phyloP scores from a whole-genome alignment of 75 land plant species.

The Isoetes taiwanensis region DNA sequence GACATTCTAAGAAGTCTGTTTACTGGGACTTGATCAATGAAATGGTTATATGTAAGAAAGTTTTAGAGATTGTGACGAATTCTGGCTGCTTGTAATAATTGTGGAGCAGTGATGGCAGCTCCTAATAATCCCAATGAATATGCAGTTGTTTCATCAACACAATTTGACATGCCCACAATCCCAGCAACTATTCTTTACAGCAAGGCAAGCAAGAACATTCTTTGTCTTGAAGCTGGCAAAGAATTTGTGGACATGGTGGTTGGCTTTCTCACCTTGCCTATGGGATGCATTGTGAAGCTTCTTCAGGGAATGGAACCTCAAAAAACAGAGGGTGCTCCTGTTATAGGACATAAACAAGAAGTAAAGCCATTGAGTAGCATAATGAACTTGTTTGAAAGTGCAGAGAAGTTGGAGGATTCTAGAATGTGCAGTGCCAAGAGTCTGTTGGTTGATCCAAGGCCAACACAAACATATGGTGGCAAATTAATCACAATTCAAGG shows the following conservation, averaged over 20 bases:
- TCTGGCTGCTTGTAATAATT: no score
- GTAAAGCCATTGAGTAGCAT: constrained; percentile 8
- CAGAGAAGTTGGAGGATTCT: constrained; percentile 9
- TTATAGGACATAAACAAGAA: no score
- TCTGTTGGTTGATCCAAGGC: constrained; percentile 10
- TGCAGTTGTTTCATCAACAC: no score
- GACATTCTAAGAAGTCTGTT: no score
- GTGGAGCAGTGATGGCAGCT: no score
- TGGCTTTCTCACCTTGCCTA: constrained; percentile 25
- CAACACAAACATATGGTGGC: constrained; percentile 7
- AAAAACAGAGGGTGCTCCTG: background rate
- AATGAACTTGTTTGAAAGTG: constrained; percentile 11
- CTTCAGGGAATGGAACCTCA: background rate
- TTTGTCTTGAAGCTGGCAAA: constrained; percentile 45
- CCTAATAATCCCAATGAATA: no score
- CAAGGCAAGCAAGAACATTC: constrained; percentile 18
- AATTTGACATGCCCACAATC: no score
- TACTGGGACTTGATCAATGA: no score
- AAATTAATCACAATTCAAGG: background rate
- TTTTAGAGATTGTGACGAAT: no score
- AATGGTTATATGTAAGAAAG: no score
- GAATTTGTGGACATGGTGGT: constrained; percentile 42
- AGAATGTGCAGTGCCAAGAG: constrained; percentile 8
- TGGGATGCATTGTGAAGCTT: constrained; percentile 20
- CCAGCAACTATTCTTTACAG: no score